Evolutionary conservation across 1,284 basidiomycete species (phyloP).

Genomic region (Trichosporon asahii): DNA sequence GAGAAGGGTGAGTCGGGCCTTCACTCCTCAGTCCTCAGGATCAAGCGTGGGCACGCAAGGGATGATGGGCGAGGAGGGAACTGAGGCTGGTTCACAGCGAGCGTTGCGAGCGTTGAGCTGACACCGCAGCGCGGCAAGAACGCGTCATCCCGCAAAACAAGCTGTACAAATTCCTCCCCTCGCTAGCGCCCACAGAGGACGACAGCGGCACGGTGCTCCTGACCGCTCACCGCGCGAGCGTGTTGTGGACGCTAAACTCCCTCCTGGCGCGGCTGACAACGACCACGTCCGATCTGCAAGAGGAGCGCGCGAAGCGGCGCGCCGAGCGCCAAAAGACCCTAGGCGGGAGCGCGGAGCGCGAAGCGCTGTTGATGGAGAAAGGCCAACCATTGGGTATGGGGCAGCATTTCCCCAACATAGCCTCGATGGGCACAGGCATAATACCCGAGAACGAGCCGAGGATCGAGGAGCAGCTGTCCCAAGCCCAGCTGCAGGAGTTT

Average conservation of each 20-base stretch:
- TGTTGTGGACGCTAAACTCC: conserved; percentile 55
- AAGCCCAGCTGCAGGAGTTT: conserved; percentile 57
- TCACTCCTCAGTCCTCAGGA: too few relatives aligned
- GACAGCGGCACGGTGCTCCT: conserved; percentile 43
- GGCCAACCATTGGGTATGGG: conserved; percentile 8
- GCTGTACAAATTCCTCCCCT: conserved; percentile 46
- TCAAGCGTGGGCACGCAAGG: too few relatives aligned
- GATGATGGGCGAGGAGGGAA: not conserved
- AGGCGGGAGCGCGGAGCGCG: conserved; percentile 39
- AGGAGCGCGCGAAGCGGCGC: conserved; percentile 52
- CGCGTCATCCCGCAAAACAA: conserved; percentile 23
- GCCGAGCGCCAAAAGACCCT: conserved; percentile 43
- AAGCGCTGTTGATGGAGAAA: conserved; percentile 29
- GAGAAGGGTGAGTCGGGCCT: conserved; percentile 52
- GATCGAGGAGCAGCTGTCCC: conserved; percentile 44
- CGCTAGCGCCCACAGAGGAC: conserved; percentile 39
- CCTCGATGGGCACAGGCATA: conserved; percentile 18
- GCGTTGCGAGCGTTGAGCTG: not conserved
- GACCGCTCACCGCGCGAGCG: conserved; percentile 54
- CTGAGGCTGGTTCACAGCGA: too few relatives aligned
- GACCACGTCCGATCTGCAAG: conserved; percentile 55
- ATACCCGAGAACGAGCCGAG: conserved; percentile 33
- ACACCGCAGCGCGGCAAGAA: conserved; percentile 31
- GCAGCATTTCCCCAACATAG: not conserved
- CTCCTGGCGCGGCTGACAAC: conserved; percentile 53